Evolutionary conservation across 2,329 filamentous ascomycete genomes (phyloP).

Genomic region (Exophiala aquamarina): DNA sequence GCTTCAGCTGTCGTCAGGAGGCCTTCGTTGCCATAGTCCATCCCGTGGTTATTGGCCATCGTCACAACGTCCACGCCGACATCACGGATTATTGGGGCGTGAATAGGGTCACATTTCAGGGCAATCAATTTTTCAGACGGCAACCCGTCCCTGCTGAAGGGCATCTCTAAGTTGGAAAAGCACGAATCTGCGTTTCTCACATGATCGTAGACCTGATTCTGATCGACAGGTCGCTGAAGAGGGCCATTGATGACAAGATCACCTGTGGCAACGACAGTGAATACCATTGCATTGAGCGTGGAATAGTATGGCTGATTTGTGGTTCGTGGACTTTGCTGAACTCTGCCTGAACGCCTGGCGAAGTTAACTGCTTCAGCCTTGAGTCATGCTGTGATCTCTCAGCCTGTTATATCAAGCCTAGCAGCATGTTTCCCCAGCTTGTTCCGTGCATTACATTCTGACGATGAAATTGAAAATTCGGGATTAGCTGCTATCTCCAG

Average conservation of each 20-base stretch:
- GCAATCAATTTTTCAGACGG: constrained; percentile 6
- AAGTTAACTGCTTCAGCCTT: no score
- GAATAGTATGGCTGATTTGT: no score
- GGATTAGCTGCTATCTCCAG: no score
- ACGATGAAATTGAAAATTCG: no score
- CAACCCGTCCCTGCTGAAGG: constrained; percentile 3
- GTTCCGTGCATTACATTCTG: no score
- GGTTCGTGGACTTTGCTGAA: no score
- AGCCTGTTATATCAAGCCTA: no score
- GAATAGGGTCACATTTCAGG: constrained; percentile 3
- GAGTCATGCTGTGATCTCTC: no score
- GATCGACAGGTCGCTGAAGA: not conserved
- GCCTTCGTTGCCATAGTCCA: constrained; percentile 11
- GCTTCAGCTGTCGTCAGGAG: not conserved
- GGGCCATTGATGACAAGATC: constrained; percentile 1
- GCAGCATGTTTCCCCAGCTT: no score
- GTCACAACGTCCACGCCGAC: constrained; percentile 11
- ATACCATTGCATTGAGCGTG: not conserved
- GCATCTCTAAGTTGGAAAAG: constrained; percentile 12
- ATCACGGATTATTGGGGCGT: constrained; percentile 3
- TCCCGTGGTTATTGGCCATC: constrained; percentile 11
- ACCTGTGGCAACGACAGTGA: not conserved
- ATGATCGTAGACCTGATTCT: constrained; percentile 5
- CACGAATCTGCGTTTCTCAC: constrained; percentile 4
- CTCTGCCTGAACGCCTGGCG: no score